A percentile compares a stretch with the other conserved stretches of the same genome.
These are phyloP conservation scores for Wickerhamomyces xylosicus DNA, from an alignment of 805 yeast species.

Conservation along the genomic window DNA sequence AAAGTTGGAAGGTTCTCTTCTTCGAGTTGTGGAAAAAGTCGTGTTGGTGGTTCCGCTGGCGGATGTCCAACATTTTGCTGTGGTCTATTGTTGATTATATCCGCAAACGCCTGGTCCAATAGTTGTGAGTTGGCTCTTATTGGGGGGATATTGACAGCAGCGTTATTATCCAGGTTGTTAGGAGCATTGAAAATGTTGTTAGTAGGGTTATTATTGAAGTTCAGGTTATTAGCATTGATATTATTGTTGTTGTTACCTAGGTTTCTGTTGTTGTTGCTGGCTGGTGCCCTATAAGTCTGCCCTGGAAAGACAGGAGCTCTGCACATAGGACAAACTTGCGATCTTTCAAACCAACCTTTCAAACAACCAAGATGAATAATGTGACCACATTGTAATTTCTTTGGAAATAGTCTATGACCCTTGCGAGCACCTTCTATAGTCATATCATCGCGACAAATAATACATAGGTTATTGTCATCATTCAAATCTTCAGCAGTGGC, in stretches of 20 bases:
- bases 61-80: no score
- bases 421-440: conserved; percentile 25
- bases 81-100: background rate
- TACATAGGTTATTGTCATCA: conserved; percentile 58
- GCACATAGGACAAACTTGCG: conserved; percentile 91
- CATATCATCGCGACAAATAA: conserved; percentile 91
- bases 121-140: conserved; percentile 1
- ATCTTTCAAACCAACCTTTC: conserved; percentile 86
- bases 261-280: background rate
- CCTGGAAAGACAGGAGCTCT: conserved; percentile 52
- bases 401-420: conserved; percentile 48
- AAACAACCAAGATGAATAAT: conserved; percentile 84
- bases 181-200: no score
- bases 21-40: no score
- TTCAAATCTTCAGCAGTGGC: conserved; percentile 53
- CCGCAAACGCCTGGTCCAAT: no score
- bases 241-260: conserved; percentile 1
- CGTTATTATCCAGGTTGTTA: background rate
- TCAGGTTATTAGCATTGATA: conserved; percentile 3
- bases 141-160: background rate
- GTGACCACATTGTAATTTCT: conserved; percentile 76
- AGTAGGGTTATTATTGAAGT: no score
- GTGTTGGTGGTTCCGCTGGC: no score
- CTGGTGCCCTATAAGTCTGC: background rate
- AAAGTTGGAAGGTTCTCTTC: background rate